phyloP scores from a whole-genome alignment of 306 rosid genomes.

The Cyamopsis tetragonoloba region DNA sequence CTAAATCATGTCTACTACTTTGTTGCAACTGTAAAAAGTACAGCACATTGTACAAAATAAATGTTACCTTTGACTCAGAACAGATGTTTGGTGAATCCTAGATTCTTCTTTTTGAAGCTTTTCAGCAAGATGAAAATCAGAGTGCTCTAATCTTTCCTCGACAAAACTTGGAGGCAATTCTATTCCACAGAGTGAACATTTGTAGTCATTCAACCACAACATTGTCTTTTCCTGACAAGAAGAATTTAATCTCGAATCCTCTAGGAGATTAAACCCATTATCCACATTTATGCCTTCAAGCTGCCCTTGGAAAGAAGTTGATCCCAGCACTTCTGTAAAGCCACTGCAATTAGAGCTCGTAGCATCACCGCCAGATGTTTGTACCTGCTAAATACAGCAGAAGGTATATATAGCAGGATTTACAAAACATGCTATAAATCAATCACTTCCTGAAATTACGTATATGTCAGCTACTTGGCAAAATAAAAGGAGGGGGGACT shows the following conservation, averaged over 20 bases:
- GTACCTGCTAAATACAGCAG: constrained; percentile 29
- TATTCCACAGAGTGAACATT: constrained; percentile 77
- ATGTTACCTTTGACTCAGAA: constrained; percentile 47
- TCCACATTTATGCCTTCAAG: constrained; percentile 28
- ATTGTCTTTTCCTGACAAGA: constrained; percentile 33
- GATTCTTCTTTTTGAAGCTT: constrained; percentile 87
- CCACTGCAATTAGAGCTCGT: constrained; percentile 20
- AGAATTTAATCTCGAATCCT: constrained; percentile 28
- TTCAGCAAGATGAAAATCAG: constrained; percentile 89
- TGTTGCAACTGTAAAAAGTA: constrained; percentile 4
- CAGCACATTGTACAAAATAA: neutral
- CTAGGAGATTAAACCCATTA: constrained; percentile 17
- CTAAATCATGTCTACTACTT: constrained; percentile 2
- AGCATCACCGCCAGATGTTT: constrained; percentile 25
- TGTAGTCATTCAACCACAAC: constrained; percentile 73
- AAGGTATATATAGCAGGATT: constrained; percentile 4
- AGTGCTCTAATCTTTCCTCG: constrained; percentile 83
- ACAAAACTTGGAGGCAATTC: constrained; percentile 77
- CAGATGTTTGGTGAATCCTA: constrained; percentile 25
- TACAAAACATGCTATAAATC: constrained; percentile 15
- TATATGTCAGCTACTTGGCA: constrained; percentile 21
- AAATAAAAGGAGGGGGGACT: neutral
- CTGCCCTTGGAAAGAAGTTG: constrained; percentile 34
- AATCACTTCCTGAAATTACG: neutral
- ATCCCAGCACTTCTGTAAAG: constrained; percentile 14